Evolutionary conservation across 148 eudicot species (phyloP), one percentile per base, ranked within the genome.

Genomic region (Camellia sinensis): DNA sequence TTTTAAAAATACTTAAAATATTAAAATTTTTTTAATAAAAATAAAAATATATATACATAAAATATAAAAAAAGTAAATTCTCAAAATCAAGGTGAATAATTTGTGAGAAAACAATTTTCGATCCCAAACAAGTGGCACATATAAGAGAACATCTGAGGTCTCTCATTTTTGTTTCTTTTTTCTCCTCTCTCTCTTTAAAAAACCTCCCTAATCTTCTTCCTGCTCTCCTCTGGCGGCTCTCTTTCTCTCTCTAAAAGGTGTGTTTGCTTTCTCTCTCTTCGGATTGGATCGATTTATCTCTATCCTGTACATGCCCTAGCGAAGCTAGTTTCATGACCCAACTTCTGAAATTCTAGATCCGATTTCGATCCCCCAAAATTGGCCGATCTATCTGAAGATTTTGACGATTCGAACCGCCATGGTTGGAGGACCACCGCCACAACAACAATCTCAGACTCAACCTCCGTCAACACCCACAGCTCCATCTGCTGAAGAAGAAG

Each of bases 401-500:
- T 61, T n/a, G 52, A 29, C 7, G 17, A 8, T 5, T 22, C 6
- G 29, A 52, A 45, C 69, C 53, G 78, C 77, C 64, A 80, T 73
- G 82, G 77, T 41, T 52, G 82, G 78, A 53, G 66, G 40, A 60
- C 82, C 52, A 48, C 63, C 40, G 11, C 80, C 19, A 17, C 73
- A 29, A 2, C 80, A 64, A 10, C 61, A 67, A 3, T 29, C 37
- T 29, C 57, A 44, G 45, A 56, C 52, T 50, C 77, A 22, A 60
- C 77, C 61, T 5, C 48, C 44, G 13, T 53, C 44, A 14, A 54
- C 67, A 5, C 45, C 65, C 18, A 56, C 81, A 43, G 21, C 48
- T n/a, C 29, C 80, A 12, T 67, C 87, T 57, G 82, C 78, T 10
- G 97, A 92, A 66, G 98, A 94, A 44, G 98, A 92, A 78, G 83